Percentiles rank a stretch among this genome's conserved stretches.
phyloP scores from a whole-genome alignment of 331 rosid species.

The Quercus tomentella region DNA sequence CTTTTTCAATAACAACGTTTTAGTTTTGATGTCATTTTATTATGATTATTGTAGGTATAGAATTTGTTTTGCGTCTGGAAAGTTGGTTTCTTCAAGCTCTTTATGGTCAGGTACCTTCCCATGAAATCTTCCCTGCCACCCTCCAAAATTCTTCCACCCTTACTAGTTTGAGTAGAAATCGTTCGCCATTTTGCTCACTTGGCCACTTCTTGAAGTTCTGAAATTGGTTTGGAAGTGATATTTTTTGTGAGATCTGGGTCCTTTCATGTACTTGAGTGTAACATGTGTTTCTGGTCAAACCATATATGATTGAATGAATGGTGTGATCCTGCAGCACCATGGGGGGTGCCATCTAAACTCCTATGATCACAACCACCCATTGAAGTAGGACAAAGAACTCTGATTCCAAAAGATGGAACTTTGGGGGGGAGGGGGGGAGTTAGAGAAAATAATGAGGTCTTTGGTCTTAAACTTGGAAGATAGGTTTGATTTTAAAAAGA shows the following conservation, averaged over 20 bases:
- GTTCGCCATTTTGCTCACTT: background rate
- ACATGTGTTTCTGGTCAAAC: background rate
- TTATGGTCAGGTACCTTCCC: background rate
- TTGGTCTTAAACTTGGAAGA: background rate
- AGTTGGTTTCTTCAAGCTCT: background rate
- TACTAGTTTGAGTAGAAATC: background rate
- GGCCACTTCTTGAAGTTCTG: background rate
- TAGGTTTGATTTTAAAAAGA: background rate
- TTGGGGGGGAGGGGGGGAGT: too few relatives aligned
- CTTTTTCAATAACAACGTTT: background rate
- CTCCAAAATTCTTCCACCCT: background rate
- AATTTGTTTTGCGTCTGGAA: background rate
- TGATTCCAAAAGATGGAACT: background rate
- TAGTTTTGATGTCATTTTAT: conserved; percentile 1
- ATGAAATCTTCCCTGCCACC: background rate
- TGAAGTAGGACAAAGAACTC: background rate
- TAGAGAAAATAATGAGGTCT: too few relatives aligned
- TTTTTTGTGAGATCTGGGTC: background rate
- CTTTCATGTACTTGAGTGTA: background rate
- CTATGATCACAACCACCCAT: background rate
- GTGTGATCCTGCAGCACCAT: background rate
- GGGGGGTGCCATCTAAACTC: background rate
- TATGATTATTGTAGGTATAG: background rate
- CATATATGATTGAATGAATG: background rate
- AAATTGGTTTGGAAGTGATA: background rate